Evolutionary conservation across 805 yeast species (phyloP), one percentile per base, ranked within the genome.

Genomic region (Lipomyces sp.): DNA sequence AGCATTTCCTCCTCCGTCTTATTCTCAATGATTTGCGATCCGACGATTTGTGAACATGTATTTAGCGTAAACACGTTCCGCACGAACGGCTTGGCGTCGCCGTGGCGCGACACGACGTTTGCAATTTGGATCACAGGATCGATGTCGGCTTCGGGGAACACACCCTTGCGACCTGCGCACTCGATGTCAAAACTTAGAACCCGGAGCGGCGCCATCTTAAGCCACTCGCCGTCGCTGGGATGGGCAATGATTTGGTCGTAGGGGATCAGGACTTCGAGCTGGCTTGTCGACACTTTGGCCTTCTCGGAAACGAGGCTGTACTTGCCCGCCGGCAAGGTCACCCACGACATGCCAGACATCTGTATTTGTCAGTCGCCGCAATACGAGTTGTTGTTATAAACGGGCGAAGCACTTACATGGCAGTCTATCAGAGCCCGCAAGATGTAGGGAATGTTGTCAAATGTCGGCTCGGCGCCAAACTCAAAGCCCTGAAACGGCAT

Each of bases 121-220:
- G 98, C 98, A 57, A 93, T 95, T 69, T 95, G 98, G 64, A 93
- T 93, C 8, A 93, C 96, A 0, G 96, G 85, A 71, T 93, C 99
- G 41, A 80, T 77, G 55, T 85, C 85, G 1, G 99, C 84, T 64
- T 93, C 98, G 1, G 99, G 98, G 67, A 93, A 93, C 11, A 93
- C 78, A 47, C 98, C 98, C 58, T 87, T 85, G 69, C 99, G 80
- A 39, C 98, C 98, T 2, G 98, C 93, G 77, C 99, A 93, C 69
- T 93, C 99, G 55, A 93, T 93, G 75, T 93, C 99, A 67, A 93
- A 91, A 10, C 97, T 89, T 59, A 93, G 73, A 43, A 93, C 82
- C 63, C 99, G 83, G 53, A 93, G 74, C 0, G 98, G 98, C 1
- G 98, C 98, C 71, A 86, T 83, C 59, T 82, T 84, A 32, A 88